Conservation (phyloP, 257 asterid genomes). For the Penstemon davidsonii region DNA sequence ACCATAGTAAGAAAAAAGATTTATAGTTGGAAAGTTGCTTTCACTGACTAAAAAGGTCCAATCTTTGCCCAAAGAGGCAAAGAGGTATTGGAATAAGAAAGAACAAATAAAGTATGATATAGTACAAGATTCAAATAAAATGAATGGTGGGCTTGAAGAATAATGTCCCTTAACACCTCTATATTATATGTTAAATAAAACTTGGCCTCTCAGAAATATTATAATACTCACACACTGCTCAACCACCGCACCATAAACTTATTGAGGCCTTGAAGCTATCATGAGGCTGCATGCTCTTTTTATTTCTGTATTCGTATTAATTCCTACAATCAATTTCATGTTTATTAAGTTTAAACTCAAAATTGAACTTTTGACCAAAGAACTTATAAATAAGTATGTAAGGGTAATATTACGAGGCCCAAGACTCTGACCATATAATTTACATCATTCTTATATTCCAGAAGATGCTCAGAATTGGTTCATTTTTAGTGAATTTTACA, state of each 20-base stretch:
- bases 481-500: background rate
- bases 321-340: background rate
- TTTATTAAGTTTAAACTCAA: background rate
- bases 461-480: background rate
- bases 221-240: constrained; percentile 20
- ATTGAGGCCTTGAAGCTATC: constrained; percentile 4
- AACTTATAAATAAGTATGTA: background rate
- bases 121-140: constrained; percentile 20
- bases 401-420: background rate
- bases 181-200: constrained; percentile 3
- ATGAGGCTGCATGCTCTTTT: background rate
- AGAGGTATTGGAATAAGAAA: constrained; percentile 2
- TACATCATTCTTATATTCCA: background rate
- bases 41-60: constrained; percentile 24
- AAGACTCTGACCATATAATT: background rate
- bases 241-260: constrained; percentile 26
- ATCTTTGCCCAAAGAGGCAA: constrained; percentile 1
- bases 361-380: background rate
- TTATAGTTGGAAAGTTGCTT: constrained; percentile 36
- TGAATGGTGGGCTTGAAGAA: constrained; percentile 29
- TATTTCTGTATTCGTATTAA: background rate
- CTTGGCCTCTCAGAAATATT: constrained; percentile 19
- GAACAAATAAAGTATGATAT: constrained; percentile 4
- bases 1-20: constrained; percentile 21
- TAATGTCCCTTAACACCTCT: constrained; percentile 13